These are phyloP conservation scores for Bryoerythrophyllum caledonicum DNA, from an alignment of 225 moss, liverwort and hornwort genomes.

Conservation along the genomic window DNA sequence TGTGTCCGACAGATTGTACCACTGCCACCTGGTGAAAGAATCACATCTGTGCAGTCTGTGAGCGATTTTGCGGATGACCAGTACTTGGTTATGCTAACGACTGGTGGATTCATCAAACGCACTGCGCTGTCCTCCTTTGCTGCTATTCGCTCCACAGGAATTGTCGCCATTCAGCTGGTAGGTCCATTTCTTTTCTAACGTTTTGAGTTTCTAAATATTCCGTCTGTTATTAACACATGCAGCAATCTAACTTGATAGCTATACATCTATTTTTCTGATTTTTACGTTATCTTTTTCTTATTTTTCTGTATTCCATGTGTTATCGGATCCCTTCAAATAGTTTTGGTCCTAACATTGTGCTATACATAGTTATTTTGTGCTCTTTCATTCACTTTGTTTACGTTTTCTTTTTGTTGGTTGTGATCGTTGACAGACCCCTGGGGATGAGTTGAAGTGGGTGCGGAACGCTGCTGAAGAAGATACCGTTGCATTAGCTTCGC, in stretches of 20 bases:
- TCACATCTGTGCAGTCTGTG: conserved; percentile 88
- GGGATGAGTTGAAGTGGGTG: conserved; percentile 97
- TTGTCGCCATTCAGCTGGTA: conserved; percentile 98
- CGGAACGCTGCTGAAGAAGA: conserved; percentile 90
- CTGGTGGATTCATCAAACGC: conserved; percentile 89
- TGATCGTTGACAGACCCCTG: conserved; percentile 62
- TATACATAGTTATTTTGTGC: not conserved
- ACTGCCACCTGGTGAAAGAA: conserved; percentile 85
- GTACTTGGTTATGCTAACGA: conserved; percentile 94
- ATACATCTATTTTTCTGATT: not conserved
- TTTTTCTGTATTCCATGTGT: conserved; percentile 5
- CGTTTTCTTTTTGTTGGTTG: conserved; percentile 3
- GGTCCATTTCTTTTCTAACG: conserved; percentile 6
- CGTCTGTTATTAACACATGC: not conserved
- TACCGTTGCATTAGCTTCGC: conserved; percentile 83
- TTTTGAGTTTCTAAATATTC: not conserved
- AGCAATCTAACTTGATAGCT: not conserved
- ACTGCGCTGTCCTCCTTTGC: conserved; percentile 90
- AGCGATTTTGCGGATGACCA: conserved; percentile 92
- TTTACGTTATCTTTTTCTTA: not conserved
- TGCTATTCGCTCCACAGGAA: conserved; percentile 89
- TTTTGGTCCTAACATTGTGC: not conserved
- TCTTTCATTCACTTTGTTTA: not conserved
- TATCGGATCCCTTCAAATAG: not conserved
- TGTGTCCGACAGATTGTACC: conserved; percentile 70